phyloP scores from a whole-genome alignment of 2,329 filamentous ascomycete species.

The Bipolaris sorokiniana region DNA sequence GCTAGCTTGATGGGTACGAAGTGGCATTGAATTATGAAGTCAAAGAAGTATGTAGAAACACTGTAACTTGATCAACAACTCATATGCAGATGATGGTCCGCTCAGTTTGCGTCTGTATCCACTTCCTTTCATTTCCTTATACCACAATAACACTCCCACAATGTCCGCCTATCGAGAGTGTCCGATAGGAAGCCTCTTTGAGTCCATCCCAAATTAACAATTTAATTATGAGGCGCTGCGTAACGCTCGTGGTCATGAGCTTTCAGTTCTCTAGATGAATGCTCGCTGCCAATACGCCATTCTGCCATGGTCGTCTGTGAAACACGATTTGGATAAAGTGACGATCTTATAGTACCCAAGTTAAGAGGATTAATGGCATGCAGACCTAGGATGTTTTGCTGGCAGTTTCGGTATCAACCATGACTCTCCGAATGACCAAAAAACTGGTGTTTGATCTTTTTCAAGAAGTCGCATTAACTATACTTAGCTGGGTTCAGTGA shows the following conservation, averaged over 20 bases:
- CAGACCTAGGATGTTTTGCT: background rate
- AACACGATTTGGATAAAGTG: background rate
- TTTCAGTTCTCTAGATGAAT: constrained; percentile 7
- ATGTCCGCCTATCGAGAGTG: constrained; percentile 18
- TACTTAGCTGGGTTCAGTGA: background rate
- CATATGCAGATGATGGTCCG: background rate
- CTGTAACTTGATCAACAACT: background rate
- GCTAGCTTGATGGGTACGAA: no score
- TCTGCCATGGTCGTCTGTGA: background rate
- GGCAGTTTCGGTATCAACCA: background rate
- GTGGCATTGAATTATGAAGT: background rate
- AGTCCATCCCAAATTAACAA: constrained; percentile 17
- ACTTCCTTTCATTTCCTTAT: background rate
- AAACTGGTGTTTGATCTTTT: background rate
- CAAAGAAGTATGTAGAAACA: background rate
- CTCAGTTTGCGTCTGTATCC: background rate
- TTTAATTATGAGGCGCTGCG: constrained; percentile 15
- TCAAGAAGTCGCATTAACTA: background rate
- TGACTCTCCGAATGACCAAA: no score
- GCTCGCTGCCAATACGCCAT: background rate
- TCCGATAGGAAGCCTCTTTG: constrained; percentile 13
- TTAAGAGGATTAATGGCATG: background rate
- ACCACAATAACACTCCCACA: constrained; percentile 20
- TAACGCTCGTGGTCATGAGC: constrained; percentile 15
- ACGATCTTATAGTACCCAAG: background rate